Evolutionary conservation across 1,139 yeast genomes (phyloP), one percentile per base, ranked within the genome.

Genomic region (Geotrichum australiense): DNA sequence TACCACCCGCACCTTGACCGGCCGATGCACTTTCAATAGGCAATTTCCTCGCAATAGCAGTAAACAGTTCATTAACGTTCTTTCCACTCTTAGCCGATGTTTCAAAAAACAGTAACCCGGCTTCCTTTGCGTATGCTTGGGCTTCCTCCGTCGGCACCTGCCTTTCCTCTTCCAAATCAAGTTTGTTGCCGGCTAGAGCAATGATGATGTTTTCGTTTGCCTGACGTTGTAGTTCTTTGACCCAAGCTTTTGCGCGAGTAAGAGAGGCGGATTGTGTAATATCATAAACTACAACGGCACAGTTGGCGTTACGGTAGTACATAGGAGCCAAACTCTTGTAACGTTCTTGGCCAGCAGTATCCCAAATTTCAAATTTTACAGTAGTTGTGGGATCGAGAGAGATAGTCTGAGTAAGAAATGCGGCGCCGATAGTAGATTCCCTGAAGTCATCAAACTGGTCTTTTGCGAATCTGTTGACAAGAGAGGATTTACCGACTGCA

Each of bases 361-460:
- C 96, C 72, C 73, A 68, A 37, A 68, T 68, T 48, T 68, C 73
- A 46, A 68, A 69, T 48, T 68, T 65, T 42, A 68, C 64, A 2
- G 70, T 65, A 1, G 78, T 73, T 42, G 66, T 65, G 16, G 78
- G 67, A 63, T 79, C 70, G 61, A 83, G 59, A 43, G 70, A 79
- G 42, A 91, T 79, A 5, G 94, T 80, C 59, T 91, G 97, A 12
- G 98, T 89, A 46, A 91, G 69, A 61, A 91, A 91, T 2, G 98
- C 98, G 3, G 98, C 98, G 12, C 97, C 97, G 48, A 91, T 91
- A 5, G 97, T 91, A 19, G 95, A 84, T 63, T 91, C 97, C 54
- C 96, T 74, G 65, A 83, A 76, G 57, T 87, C 96, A 56, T 89
- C 96, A 61, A 91, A 93, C 23, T 94, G 84, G 60, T 89, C 93